Evolutionary conservation across 192 early-diverging fungal genomes (phyloP).

Genomic region (Backusella sp.): DNA sequence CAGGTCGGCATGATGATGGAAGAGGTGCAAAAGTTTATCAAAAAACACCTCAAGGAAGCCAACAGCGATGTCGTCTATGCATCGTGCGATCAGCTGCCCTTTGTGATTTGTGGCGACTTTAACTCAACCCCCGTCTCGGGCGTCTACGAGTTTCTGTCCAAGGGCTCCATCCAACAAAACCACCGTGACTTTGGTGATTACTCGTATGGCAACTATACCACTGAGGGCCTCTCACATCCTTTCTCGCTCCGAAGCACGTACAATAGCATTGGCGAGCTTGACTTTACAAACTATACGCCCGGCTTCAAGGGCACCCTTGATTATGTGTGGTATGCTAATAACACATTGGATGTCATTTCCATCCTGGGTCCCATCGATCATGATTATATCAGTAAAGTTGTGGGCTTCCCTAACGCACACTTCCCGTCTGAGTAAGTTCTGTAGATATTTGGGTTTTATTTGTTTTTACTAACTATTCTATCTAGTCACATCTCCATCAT

Average conservation of each 20-base stretch:
- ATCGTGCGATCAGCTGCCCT: constrained; percentile 48
- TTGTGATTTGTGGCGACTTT: constrained; percentile 92
- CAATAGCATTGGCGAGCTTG: constrained; percentile 66
- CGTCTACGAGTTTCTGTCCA: constrained; percentile 87
- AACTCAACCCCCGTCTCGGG: constrained; percentile 90
- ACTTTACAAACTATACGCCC: constrained; percentile 94
- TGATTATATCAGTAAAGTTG: constrained; percentile 70
- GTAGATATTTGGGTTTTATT: neutral
- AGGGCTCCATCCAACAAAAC: constrained; percentile 72
- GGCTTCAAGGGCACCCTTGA: constrained; percentile 86
- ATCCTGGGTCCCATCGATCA: constrained; percentile 81
- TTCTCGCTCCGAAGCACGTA: constrained; percentile 85
- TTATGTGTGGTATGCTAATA: constrained; percentile 89
- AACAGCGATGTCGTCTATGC: constrained; percentile 26
- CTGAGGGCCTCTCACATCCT: constrained; percentile 79
- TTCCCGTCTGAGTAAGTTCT: constrained; percentile 68
- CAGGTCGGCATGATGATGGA: constrained; percentile 94
- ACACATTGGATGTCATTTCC: constrained; percentile 73
- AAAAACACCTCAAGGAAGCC: constrained; percentile 42
- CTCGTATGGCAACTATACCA: constrained; percentile 84
- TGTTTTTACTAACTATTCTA: neutral
- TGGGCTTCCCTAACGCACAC: constrained; percentile 95
- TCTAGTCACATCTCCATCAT: constrained; percentile 65
- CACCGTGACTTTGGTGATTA: constrained; percentile 82
- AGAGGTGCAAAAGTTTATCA: constrained; percentile 70